A percentile compares a stretch with the other conserved stretches of the same genome.
Conservation (phyloP, 805 yeast genomes). For the Monosporozyma servazzii region DNA sequence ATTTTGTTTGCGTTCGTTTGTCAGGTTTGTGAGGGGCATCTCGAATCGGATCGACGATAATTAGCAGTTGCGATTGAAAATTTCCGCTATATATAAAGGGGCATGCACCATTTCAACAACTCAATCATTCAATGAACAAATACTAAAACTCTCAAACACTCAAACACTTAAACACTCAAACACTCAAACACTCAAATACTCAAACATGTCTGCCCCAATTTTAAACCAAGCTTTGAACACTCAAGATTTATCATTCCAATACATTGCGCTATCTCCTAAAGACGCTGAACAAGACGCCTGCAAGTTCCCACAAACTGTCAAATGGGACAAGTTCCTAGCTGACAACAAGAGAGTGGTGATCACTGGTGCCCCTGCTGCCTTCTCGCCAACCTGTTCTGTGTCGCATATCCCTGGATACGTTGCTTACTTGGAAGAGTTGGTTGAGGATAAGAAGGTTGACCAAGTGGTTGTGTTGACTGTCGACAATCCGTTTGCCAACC, state of each 20-base stretch:
- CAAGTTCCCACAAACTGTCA: conserved; percentile 20
- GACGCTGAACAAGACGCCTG: conserved; percentile 25
- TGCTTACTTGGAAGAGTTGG: conserved; percentile 39
- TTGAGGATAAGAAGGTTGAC: conserved; percentile 50
- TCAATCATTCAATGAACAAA: too few species aligned
- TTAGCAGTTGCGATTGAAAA: not conserved
- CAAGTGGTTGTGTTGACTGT: conserved; percentile 53
- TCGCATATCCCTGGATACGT: conserved; percentile 65
- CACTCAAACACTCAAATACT: not conserved
- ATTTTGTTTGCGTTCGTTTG: not conserved
- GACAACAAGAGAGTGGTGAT: conserved; percentile 48
- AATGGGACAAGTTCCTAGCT: conserved; percentile 22
- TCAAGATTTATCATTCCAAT: conserved; percentile 24
- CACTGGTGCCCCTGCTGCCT: conserved; percentile 80
- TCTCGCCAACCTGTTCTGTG: conserved; percentile 73
- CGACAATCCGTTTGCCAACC: conserved; percentile 62
- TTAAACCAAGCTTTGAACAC: conserved; percentile 21
- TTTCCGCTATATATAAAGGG: not conserved
- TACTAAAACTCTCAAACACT: not conserved
- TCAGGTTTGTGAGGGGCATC: not conserved
- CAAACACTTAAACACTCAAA: not conserved
- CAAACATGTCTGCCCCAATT: conserved; percentile 13
- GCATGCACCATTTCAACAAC: too few species aligned
- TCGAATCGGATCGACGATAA: not conserved
- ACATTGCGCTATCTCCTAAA: conserved; percentile 20